Conservation (phyloP, 805 yeast species). For the Blastobotrys robertii region DNA sequence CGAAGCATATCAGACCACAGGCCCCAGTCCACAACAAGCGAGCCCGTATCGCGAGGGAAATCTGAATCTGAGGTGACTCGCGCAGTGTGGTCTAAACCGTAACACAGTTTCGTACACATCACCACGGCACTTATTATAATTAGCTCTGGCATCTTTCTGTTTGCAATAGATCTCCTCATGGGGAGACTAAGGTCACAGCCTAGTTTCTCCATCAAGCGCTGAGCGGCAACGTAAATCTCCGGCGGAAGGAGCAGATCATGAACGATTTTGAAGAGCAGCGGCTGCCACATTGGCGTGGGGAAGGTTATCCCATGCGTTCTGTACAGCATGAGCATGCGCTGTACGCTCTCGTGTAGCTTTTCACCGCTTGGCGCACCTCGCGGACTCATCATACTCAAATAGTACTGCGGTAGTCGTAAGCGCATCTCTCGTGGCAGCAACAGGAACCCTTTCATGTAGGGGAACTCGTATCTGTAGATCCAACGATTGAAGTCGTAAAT, state of each 20-base stretch:
- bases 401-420: conserved; percentile 5
- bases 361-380: conserved; percentile 6
- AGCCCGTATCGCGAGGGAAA: conserved; percentile 11
- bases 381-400: conserved; percentile 7
- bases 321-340: conserved; percentile 4
- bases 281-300: conserved; percentile 25
- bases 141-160: conserved; percentile 9
- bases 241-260: conserved; percentile 42
- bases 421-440: conserved; percentile 12
- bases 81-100: conserved; percentile 11
- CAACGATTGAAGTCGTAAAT: conserved; percentile 19
- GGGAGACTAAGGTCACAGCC: conserved; percentile 1
- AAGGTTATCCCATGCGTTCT: conserved; percentile 4
- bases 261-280: conserved; percentile 34
- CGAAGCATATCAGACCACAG: conserved; percentile 29
- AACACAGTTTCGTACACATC: conserved; percentile 12
- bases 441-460: conserved; percentile 15
- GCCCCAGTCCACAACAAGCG: conserved; percentile 14
- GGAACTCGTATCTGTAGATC: conserved; percentile 25
- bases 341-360: conserved; percentile 4
- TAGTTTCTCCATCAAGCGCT: conserved; percentile 4
- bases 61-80: neutral
- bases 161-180: neutral
- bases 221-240: conserved; percentile 30
- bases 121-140: conserved; percentile 8